These are phyloP conservation scores for Parathielavia appendiculata DNA, from an alignment of 495 filamentous ascomycete species.

Conservation along the genomic window DNA sequence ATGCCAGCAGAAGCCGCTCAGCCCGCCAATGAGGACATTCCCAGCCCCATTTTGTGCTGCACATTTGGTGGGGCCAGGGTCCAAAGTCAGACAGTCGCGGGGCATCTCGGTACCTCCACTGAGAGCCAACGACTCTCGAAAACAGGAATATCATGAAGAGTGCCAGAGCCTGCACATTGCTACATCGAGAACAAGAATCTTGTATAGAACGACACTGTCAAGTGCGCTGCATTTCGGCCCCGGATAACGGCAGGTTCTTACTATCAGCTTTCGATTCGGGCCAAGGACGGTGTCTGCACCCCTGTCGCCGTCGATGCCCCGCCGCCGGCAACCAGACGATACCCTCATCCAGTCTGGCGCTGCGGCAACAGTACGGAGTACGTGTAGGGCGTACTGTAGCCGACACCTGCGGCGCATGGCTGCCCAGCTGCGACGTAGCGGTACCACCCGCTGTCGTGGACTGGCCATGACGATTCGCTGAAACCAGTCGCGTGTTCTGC, in stretches of 20 bases:
- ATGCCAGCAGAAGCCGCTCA: not conserved
- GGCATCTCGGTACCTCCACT: too few relatives aligned
- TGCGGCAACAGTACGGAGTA: not conserved
- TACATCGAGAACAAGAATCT: too few relatives aligned
- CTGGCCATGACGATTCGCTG: constrained; percentile 17
- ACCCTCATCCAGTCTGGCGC: not conserved
- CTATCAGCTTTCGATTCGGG: not conserved
- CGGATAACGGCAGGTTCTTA: not conserved
- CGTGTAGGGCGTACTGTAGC: constrained; percentile 8
- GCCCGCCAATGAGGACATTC: not conserved
- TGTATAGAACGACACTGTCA: not conserved
- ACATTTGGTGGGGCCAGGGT: constrained; percentile 1
- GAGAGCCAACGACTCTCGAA: too few relatives aligned
- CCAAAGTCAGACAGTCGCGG: too few relatives aligned
- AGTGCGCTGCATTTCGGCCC: not conserved
- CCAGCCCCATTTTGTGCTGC: constrained; percentile 14
- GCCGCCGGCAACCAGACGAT: not conserved
- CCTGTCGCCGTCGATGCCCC: not conserved
- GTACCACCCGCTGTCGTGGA: constrained; percentile 20
- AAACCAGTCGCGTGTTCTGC: constrained; percentile 16
- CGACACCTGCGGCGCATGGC: constrained; percentile 29
- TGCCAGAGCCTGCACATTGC: too few relatives aligned
- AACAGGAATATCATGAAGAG: too few relatives aligned
- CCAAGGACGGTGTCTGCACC: not conserved
- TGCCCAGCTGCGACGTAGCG: constrained; percentile 31